Conservation (phyloP, 129 eudicot species). For the Heracleum sosnowskyi region DNA sequence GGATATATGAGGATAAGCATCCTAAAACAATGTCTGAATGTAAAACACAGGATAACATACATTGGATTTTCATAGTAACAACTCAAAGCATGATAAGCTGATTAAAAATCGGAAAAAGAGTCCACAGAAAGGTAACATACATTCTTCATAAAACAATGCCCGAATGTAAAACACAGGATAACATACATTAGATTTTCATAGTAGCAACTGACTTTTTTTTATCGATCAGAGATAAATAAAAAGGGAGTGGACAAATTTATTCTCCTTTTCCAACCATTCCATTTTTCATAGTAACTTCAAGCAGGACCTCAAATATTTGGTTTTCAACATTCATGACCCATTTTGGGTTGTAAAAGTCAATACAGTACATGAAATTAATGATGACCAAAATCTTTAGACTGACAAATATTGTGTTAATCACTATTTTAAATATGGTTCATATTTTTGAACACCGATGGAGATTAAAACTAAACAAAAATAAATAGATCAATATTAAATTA, state of each 20-base stretch:
- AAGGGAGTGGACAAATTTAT: no score
- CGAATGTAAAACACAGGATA: no score
- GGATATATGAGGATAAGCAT: not conserved
- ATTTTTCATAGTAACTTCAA: not conserved
- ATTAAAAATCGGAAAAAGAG: not conserved
- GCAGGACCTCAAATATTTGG: not conserved
- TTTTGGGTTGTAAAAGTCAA: not conserved
- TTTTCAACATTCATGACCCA: not conserved
- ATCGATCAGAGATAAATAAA: no score
- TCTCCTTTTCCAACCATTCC: no score
- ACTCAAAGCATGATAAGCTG: not conserved
- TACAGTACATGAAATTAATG: not conserved
- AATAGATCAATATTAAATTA: not conserved
- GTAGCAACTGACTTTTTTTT: no score
- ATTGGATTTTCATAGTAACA: not conserved
- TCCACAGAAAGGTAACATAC: not conserved
- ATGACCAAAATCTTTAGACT: no score
- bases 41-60: no score
- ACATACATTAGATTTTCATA: not conserved
- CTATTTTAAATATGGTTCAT: not conserved
- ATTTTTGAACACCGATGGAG: no score
- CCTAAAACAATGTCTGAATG: no score
- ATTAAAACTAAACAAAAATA: not conserved
- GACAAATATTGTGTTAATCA: not conserved
- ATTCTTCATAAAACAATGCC: no score